Evolutionary conservation across 139 green algal genomes (phyloP), one percentile per base, ranked within the genome.

Genomic region (Micractinium conductrix): DNA sequence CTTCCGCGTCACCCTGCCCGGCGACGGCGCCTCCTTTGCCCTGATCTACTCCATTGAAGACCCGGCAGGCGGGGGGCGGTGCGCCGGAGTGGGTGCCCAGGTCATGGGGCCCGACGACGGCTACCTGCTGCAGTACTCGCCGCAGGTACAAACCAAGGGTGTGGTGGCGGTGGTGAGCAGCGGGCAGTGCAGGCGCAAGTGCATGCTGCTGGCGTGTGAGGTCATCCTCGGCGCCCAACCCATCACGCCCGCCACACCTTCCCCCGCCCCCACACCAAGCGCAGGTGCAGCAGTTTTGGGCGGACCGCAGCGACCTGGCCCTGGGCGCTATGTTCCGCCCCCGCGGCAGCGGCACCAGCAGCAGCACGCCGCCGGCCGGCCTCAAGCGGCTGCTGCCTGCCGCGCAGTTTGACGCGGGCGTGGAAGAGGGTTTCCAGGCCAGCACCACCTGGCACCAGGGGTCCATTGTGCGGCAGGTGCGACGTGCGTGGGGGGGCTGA

Each of bases 31-130:
- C 55, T 96, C 91, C 88, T 99, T 99, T 88, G 96, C 96, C 0
- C 90, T 97, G 40, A 99, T 99, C 65, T 99, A 98, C 90, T 96
- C 92, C 7, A 88, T 98, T 1, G 96, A 99, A 80, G 93, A 99
- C 87, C 96, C 96, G 14, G 67, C 71, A 1, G 91, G 92, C 43
- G 79, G 90, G 71, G 84, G 76, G 60, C 38, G 69, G 2, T 79
- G 37, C 60, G 79, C 73, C 79, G 88, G 93, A 21, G 88, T 96
- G 26, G 94, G 94, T 4, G 90, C 91, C 2, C 94, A 99, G 89
- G 91, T 99, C 5, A 98, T 99, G 96, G 96, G 96, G 6, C 95
- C 97, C 35, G 81, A 92, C 38, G 96, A 99, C 79, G 90, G 92
- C 40, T 99, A 99, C 89, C 90, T 99, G 16, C 89, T 95, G 67